Evolutionary conservation across 2,329 filamentous ascomycete genomes (phyloP), one percentile per base, ranked within the genome.

Genomic region (Camillea tinctor): DNA sequence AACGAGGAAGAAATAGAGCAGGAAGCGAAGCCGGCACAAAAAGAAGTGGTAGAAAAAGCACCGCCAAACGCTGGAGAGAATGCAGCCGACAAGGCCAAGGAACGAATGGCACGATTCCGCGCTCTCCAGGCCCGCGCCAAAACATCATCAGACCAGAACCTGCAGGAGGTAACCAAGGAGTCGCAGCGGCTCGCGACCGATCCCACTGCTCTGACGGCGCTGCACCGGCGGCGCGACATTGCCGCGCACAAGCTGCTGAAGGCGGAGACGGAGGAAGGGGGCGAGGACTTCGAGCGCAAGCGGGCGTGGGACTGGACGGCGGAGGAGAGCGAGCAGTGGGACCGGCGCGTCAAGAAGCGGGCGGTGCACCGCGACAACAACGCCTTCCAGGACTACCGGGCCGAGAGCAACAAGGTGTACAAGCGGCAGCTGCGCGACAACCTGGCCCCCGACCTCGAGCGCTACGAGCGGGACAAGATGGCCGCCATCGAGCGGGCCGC

Each of bases 221-320:
- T 98, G n/a, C 88, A 90, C 65, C 90, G 93, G 63, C 92, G 93
- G 71, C 91, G 92, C 70, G 93, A 92, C 58, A 88, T 95, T 66
- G 94, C 95, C 20, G 88, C 90, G 5, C 92, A 97, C 75, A 99
- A 98, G 72, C 86, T 99, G 0, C 84, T 97, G 50, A 97, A 97
- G 79, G 92, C 93, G 3, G 93, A 97, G 70, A 88, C 93, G 1
- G 91, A 93, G 74, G 92, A 91, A 19, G 81, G 84, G 0, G 93
- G 93, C 36, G 92, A 91, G 58, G 95, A 98, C 75, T 99, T 98
- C 72, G 95, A 99, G 81, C 91, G 95, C 67, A 97, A 98, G 78
- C 88, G 95, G 49, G 95, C 95, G 1, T 99, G 95, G 95, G 95
- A 98, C 79, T 99, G 95, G 91, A 99, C 95, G 0, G 81, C 94